Conservation (phyloP, 768 basidiomycete genomes). For the Rossbeevera mucosa region DNA sequence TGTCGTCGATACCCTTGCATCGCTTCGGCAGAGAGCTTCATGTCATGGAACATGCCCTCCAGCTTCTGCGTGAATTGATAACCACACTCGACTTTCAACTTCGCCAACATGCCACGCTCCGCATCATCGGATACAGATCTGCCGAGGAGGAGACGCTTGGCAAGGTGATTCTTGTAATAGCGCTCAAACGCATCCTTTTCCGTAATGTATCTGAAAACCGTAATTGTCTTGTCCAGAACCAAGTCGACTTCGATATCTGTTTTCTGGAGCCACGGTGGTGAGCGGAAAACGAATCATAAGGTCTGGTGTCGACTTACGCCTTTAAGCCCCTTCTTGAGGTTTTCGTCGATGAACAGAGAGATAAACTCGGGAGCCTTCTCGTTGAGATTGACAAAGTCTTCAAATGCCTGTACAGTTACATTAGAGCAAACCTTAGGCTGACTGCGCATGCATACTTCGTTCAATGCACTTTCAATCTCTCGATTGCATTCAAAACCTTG, state of each 20-base stretch:
- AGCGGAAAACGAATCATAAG: neutral
- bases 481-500: constrained; percentile 68
- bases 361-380: constrained; percentile 89
- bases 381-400: constrained; percentile 85
- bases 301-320: constrained; percentile 53
- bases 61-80: constrained; percentile 96
- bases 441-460: constrained; percentile 57
- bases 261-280: constrained; percentile 64
- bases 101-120: constrained; percentile 94
- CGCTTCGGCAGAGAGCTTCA: constrained; percentile 82
- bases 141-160: constrained; percentile 80
- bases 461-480: constrained; percentile 73
- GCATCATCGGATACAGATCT: constrained; percentile 96
- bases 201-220: constrained; percentile 86
- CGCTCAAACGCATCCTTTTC: constrained; percentile 98
- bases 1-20: constrained; percentile 67
- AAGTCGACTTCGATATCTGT: constrained; percentile 85
- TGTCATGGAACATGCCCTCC: constrained; percentile 98
- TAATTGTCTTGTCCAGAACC: constrained; percentile 93
- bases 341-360: constrained; percentile 94
- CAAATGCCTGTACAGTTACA: constrained; percentile 66
- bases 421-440: constrained; percentile 1
- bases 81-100: constrained; percentile 94
- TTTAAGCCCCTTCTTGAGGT: constrained; percentile 90
- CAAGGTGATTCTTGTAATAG: constrained; percentile 95